A percentile compares a stretch with the other conserved stretches of the same genome.
These are phyloP conservation scores for Chlorella variabilis DNA, from an alignment of 163 green algal genomes.

Conservation along the genomic window DNA sequence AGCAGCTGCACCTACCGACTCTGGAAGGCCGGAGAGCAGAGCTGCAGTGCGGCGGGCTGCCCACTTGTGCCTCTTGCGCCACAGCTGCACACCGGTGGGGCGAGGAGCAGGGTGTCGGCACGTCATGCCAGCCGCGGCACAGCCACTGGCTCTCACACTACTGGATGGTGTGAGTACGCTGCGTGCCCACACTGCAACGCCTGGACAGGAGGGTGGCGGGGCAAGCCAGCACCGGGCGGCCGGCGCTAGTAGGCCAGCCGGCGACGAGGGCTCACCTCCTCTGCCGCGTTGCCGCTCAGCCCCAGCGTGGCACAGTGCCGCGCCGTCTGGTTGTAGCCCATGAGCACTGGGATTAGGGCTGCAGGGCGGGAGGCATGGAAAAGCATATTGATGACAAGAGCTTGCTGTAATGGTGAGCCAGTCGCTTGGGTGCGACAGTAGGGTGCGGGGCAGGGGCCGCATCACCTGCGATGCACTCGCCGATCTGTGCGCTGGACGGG, in stretches of 20 bases:
- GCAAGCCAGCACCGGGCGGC: too few species aligned
- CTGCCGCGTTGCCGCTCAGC: neutral
- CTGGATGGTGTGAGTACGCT: too few species aligned
- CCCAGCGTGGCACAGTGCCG: neutral
- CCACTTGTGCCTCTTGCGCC: constrained; percentile 41
- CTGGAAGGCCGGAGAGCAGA: constrained; percentile 20
- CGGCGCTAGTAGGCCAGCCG: too few species aligned
- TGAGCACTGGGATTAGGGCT: constrained; percentile 33
- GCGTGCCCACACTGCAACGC: too few species aligned
- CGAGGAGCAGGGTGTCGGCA: too few species aligned
- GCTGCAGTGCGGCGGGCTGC: constrained; percentile 19
- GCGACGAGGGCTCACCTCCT: constrained; percentile 29
- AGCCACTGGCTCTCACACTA: too few species aligned
- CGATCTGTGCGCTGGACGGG: constrained; percentile 21
- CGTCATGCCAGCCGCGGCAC: too few species aligned
- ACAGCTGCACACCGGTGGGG: constrained; percentile 16
- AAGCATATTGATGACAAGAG: too few species aligned
- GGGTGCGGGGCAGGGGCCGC: too few species aligned
- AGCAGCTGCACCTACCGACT: neutral
- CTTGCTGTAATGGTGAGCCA: neutral
- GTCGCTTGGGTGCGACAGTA: too few species aligned
- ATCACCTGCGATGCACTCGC: constrained; percentile 25
- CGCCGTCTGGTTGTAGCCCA: constrained; percentile 37
- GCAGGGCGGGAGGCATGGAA: too few species aligned
- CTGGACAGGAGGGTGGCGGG: too few species aligned